Conservation (phyloP, 805 yeast genomes). For the Millerozyma miso region DNA sequence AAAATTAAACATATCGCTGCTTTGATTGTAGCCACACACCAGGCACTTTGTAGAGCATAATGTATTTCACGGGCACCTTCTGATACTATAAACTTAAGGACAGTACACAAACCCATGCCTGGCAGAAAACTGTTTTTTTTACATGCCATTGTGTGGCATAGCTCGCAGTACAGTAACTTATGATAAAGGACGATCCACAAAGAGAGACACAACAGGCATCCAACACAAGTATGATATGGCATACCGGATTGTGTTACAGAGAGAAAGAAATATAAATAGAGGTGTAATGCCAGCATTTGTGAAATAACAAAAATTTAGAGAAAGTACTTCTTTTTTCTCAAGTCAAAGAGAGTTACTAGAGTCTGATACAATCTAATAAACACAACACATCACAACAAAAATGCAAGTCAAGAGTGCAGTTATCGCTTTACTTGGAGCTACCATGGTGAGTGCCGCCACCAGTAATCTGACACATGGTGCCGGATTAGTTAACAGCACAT, state of each 20-base stretch:
- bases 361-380: neutral
- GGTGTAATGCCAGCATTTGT: neutral
- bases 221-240: neutral
- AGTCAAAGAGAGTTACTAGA: neutral
- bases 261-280: neutral
- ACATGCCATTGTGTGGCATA: neutral
- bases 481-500: constrained; percentile 39
- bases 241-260: neutral
- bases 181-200: neutral
- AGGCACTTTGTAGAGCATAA: no score
- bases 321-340: neutral
- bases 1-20: no score
- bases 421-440: constrained; percentile 65
- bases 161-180: no score
- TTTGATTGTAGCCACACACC: no score
- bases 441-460: constrained; percentile 61
- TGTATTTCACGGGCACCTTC: no score
- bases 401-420: constrained; percentile 74
- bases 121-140: neutral
- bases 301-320: neutral
- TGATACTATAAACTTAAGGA: no score
- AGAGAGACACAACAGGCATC: neutral
- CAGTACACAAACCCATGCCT: neutral
- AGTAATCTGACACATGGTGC: constrained; percentile 37
- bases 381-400: constrained; percentile 14